Evolutionary conservation across 805 yeast species (phyloP), one percentile per base, ranked within the genome.

Genomic region (Cyberlindnera bimundalis): DNA sequence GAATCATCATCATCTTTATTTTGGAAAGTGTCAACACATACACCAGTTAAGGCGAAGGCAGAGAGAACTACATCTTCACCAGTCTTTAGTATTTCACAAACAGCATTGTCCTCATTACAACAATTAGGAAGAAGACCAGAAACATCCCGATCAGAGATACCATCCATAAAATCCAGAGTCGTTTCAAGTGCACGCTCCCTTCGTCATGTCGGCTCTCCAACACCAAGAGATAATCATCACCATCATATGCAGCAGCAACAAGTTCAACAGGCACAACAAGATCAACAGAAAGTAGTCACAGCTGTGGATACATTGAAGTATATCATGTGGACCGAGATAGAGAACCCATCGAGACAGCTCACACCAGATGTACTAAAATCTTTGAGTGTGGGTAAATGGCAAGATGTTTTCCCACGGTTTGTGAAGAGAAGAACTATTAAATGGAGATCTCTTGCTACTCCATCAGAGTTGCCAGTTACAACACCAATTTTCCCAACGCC

Each of bases 381-480:
- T 41, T 65, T 80, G 8, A 72, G 79, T n/a, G 79, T 78, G 33
- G 91, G 95, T 6, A 74, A 95, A 43, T 93, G 99, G 99, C 81
- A 81, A 41, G 88, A 84, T 61, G 95, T 89, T 1, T 87, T 87
- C 52, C 96, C 98, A 0, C 73, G 74, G 12, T 74, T 76, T 31
- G 78, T 81, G 13, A 78, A 74, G 39, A 68, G 85, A 39, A 76
- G 77, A 51, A 67, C 81, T 13, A 81, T 90, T 37, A 90, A 90
- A 56, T 93, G 99, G 99, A 76, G 87, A 39, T 90, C 98, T 0
- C 70, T 95, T 39, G 82, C 89, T 12, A 79, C 96, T 0, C 99
- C 99, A 0, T 97, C 98, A 0, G 83, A 95, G 6, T 67, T 93
- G 19, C 99, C 99, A 0, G 67, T 86, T 0, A 79, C 88, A 2